These are phyloP conservation scores for Aspergillus texensis DNA, from an alignment of 2,329 filamentous ascomycete genomes.

Conservation along the genomic window DNA sequence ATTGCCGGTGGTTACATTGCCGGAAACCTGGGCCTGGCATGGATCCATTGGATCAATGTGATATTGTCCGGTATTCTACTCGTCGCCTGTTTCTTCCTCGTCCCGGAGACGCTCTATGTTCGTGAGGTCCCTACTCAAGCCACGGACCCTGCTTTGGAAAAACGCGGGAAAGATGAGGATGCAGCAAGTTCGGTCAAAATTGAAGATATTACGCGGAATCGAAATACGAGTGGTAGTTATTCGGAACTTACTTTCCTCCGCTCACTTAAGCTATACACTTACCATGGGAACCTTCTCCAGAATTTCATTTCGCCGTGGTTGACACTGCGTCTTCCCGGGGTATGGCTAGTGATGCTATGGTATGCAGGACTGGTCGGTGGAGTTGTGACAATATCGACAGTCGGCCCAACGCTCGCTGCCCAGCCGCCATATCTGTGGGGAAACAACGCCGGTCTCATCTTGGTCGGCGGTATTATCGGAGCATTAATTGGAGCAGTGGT, in stretches of 20 bases:
- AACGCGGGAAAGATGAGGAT: conserved; percentile 2
- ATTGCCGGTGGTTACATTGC: conserved; percentile 12
- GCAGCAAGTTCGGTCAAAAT: neutral
- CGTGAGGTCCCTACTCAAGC: neutral
- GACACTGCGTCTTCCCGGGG: conserved; percentile 12
- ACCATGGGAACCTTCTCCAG: conserved; percentile 8
- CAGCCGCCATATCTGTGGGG: conserved; percentile 14
- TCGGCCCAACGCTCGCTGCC: conserved; percentile 11
- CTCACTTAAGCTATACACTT: conserved; percentile 9
- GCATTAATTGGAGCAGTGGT: conserved; percentile 1
- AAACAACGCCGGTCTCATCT: conserved; percentile 12
- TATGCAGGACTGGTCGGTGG: conserved; percentile 15
- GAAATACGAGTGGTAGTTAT: neutral
- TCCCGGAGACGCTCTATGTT: conserved; percentile 14
- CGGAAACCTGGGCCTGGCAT: neutral
- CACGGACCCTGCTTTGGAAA: neutral
- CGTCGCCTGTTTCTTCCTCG: conserved; percentile 9
- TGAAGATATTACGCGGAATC: conserved; percentile 2
- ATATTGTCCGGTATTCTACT: conserved; percentile 12
- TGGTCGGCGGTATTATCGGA: conserved; percentile 12
- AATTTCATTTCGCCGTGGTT: conserved; percentile 13
- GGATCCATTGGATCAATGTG: conserved; percentile 17
- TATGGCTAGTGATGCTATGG: conserved; percentile 18
- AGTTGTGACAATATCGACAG: conserved; percentile 12
- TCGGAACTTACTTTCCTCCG: conserved; percentile 9